phyloP scores from a whole-genome alignment of 2,329 filamentous ascomycete genomes.

The Fusarium buxicola region DNA sequence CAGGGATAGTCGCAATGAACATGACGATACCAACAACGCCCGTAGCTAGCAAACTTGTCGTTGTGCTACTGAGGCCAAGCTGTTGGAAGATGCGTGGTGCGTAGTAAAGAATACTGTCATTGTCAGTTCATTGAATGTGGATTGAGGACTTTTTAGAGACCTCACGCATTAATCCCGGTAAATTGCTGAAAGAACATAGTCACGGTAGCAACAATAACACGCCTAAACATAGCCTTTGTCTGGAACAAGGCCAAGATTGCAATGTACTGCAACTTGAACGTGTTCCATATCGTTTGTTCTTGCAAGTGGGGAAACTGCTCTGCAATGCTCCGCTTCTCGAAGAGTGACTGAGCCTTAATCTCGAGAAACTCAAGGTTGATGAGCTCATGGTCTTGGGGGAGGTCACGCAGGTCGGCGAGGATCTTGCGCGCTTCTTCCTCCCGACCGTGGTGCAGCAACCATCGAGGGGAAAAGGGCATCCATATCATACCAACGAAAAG shows the following conservation, averaged over 20 bases:
- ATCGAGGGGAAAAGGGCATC: slow-evolving; percentile 83
- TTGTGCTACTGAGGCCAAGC: slow-evolving; percentile 67
- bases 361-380: slow-evolving; percentile 84
- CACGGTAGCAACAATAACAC: slow-evolving; percentile 71
- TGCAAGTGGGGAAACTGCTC: slow-evolving; percentile 75
- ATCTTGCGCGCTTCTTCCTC: slow-evolving; percentile 74
- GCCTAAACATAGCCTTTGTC: slow-evolving; percentile 73
- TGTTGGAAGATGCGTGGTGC: slow-evolving; percentile 76
- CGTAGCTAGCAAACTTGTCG: slow-evolving; percentile 71
- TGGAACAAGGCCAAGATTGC: slow-evolving; percentile 74
- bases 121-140: background rate
- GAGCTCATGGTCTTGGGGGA: slow-evolving; percentile 72
- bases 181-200: slow-evolving; percentile 70
- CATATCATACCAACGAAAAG: slow-evolving; percentile 79
- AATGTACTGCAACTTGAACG: slow-evolving; percentile 76
- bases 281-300: slow-evolving; percentile 70
- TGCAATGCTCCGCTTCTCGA: slow-evolving; percentile 77
- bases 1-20: slow-evolving; percentile 75
- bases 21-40: slow-evolving; percentile 78
- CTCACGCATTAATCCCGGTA: slow-evolving; percentile 65
- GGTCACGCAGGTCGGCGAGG: slow-evolving; percentile 72
- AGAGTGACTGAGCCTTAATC: slow-evolving; percentile 82
- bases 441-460: slow-evolving; percentile 77
- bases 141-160: background rate
- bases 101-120: slow-evolving; percentile 67